These are phyloP conservation scores for Chrysoporthe austroafricana DNA, from an alignment of 2,329 filamentous ascomycete species.

Conservation along the genomic window DNA sequence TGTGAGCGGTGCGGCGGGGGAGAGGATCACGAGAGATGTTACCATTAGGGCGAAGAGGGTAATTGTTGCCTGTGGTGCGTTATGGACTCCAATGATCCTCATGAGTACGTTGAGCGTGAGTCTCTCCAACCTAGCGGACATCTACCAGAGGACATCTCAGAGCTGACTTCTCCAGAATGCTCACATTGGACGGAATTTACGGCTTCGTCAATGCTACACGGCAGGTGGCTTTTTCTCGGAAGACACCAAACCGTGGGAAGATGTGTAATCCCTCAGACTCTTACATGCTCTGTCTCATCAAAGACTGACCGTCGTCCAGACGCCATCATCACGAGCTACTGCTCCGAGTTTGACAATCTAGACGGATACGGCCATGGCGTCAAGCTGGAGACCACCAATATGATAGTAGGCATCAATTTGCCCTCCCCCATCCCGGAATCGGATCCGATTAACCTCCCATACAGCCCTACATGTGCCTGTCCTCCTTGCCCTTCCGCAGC, in stretches of 20 bases:
- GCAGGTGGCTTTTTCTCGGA: conserved; percentile 68
- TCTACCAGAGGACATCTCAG: not conserved
- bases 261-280: conserved; percentile 32
- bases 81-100: conserved; percentile 78
- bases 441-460: conserved; percentile 38
- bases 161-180: conserved; percentile 55
- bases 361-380: conserved; percentile 80
- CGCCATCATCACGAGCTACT: conserved; percentile 77
- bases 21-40: conserved; percentile 61
- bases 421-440: not conserved
- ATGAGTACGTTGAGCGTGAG: conserved; percentile 71
- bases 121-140: not conserved
- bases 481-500: conserved; percentile 67
- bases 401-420: conserved; percentile 52
- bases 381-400: conserved; percentile 77
- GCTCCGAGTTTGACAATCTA: conserved; percentile 77
- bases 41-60: conserved; percentile 79
- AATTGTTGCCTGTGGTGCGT: conserved; percentile 74
- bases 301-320: conserved; percentile 48
- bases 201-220: conserved; percentile 71
- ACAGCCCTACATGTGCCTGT: conserved; percentile 63
- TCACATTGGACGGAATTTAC: conserved; percentile 76
- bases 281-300: not conserved
- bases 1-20: conserved; percentile 51
- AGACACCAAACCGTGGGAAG: conserved; percentile 71